Evolutionary conservation across 2,329 filamentous ascomycete genomes (phyloP).

Genomic region (Claviceps monticola): DNA sequence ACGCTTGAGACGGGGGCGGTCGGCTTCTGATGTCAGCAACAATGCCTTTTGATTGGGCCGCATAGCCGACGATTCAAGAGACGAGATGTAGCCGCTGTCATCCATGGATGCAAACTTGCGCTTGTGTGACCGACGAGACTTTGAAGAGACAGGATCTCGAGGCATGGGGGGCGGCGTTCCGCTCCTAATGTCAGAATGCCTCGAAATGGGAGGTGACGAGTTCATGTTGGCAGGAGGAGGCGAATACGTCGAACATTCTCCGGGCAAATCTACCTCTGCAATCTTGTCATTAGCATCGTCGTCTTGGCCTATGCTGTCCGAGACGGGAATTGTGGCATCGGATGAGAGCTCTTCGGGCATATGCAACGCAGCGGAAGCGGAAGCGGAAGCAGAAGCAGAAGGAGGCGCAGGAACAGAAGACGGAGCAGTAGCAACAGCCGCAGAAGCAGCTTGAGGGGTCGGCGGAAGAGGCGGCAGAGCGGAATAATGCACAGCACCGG

Average conservation of each 20-base stretch:
- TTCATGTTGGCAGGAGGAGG: slow-evolving; percentile 59
- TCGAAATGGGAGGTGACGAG: slow-evolving; percentile 76
- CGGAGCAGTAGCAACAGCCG: slow-evolving; percentile 16
- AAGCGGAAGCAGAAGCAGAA: slow-evolving; percentile 19
- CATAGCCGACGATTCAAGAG: slow-evolving; percentile 78
- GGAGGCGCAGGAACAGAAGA: slow-evolving; percentile 27
- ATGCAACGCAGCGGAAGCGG: slow-evolving; percentile 20
- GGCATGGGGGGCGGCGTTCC: slow-evolving; percentile 64
- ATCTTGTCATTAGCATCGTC: slow-evolving; percentile 34
- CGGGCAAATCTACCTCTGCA: slow-evolving; percentile 23
- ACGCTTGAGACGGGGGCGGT: slow-evolving; percentile 69
- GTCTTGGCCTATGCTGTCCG: slow-evolving; percentile 46
- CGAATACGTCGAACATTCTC: slow-evolving; percentile 49
- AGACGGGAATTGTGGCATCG: slow-evolving; percentile 63
- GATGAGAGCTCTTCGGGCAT: slow-evolving; percentile 52
- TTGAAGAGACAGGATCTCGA: slow-evolving; percentile 46
- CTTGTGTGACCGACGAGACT: slow-evolving; percentile 49
- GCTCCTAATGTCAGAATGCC: slow-evolving; percentile 42
- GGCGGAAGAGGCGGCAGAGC: slow-evolving; percentile 25
- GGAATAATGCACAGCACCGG: slow-evolving; percentile 21
- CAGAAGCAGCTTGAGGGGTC: slow-evolving; percentile 17
- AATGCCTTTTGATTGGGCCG: slow-evolving; percentile 52
- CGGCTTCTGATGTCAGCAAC: slow-evolving; percentile 63
- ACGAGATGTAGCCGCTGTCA: slow-evolving; percentile 96
- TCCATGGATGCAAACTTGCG: slow-evolving; percentile 67